phyloP scores from a whole-genome alignment of 352 stramenopile species.

The Globisporangium solare region DNA sequence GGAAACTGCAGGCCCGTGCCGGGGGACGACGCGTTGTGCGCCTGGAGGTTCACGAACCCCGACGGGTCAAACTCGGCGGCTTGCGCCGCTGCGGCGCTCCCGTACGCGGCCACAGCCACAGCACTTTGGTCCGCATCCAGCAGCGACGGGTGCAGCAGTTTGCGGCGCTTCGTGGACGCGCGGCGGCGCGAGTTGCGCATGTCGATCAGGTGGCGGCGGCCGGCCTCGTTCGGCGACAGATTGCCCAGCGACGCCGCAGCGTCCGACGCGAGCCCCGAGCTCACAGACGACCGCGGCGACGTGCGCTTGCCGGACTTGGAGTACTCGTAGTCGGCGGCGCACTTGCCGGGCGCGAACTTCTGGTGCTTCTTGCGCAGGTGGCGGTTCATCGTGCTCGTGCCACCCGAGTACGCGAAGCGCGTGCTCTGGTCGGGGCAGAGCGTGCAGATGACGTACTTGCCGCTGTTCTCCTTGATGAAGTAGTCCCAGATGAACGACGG shows the following conservation, averaged over 20 bases:
- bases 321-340: slow-evolving; percentile 66
- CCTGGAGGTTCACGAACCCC: slow-evolving; percentile 45
- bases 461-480: slow-evolving; percentile 70
- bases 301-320: slow-evolving; percentile 18
- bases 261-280: slow-evolving; percentile 14
- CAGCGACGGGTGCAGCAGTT: slow-evolving; percentile 31
- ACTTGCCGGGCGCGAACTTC: slow-evolving; percentile 74
- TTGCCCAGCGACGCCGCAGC: slow-evolving; percentile 24
- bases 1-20: slow-evolving; percentile 47
- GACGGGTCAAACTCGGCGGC: slow-evolving; percentile 59
- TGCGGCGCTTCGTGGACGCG: slow-evolving; percentile 38
- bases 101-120: slow-evolving; percentile 3
- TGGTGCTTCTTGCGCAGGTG: slow-evolving; percentile 80
- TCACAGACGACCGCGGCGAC: slow-evolving; percentile 9
- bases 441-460: slow-evolving; percentile 78
- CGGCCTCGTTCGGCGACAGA: slow-evolving; percentile 42
- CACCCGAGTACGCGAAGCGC: slow-evolving; percentile 78
- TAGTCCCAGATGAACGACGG: slow-evolving; percentile 85
- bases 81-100: no score
- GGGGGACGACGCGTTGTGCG: slow-evolving; percentile 15
- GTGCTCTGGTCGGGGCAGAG: slow-evolving; percentile 60
- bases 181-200: slow-evolving; percentile 46
- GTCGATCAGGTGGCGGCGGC: slow-evolving; percentile 51
- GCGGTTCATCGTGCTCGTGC: slow-evolving; percentile 82
- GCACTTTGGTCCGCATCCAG: slow-evolving; percentile 22